phyloP scores from a whole-genome alignment of 768 basidiomycete species.

The Epithele typhae region DNA sequence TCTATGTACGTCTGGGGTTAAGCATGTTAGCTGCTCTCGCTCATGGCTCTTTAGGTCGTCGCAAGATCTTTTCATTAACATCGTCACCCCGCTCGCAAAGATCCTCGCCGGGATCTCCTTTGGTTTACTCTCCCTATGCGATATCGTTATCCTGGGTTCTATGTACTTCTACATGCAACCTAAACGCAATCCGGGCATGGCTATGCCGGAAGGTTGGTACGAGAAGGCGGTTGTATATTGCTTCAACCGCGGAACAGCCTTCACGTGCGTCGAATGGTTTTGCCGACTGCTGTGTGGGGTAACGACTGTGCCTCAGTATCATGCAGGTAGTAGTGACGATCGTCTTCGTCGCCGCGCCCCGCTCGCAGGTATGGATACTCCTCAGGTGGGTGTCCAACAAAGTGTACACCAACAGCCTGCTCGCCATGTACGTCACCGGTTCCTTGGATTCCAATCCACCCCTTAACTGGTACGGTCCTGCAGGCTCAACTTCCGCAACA shows the following conservation, averaged over 20 bases:
- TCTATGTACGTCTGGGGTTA: too few species aligned
- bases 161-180: slow-evolving; percentile 16
- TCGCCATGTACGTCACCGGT: slow-evolving; percentile 14
- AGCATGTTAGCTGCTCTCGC: neutral
- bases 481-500: slow-evolving; percentile 21
- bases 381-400: slow-evolving; percentile 19
- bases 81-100: slow-evolving; percentile 8
- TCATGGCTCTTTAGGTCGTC: neutral
- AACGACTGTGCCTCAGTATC: neutral
- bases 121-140: slow-evolving; percentile 9
- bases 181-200: slow-evolving; percentile 15
- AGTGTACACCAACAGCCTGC: slow-evolving; percentile 19
- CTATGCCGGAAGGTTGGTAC: slow-evolving; percentile 9
- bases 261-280: slow-evolving; percentile 15
- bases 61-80: slow-evolving; percentile 10
- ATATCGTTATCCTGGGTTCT: slow-evolving; percentile 13
- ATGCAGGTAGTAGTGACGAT: neutral
- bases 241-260: slow-evolving; percentile 19
- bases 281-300: too few species aligned
- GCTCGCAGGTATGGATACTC: slow-evolving; percentile 17
- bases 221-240: slow-evolving; percentile 14
- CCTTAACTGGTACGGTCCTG: neutral
- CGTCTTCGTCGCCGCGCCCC: slow-evolving; percentile 10
- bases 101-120: slow-evolving; percentile 10
- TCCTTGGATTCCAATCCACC: too few species aligned